Evolutionary conservation across 2,329 filamentous ascomycete genomes (phyloP).

Genomic region (Nemania serpens): DNA sequence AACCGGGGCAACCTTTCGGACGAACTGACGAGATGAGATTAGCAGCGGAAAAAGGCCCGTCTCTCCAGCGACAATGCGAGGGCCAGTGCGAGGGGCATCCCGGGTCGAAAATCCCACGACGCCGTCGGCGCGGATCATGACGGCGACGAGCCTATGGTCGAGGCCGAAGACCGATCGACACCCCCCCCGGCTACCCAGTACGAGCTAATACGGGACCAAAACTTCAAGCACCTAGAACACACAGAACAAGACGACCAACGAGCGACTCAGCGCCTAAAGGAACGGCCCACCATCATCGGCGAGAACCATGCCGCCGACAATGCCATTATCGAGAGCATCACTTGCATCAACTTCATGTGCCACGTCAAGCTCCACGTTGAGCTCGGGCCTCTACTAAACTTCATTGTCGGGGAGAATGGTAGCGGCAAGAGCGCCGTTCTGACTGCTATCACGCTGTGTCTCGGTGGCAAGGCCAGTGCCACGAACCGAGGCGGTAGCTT

Average conservation of each 20-base stretch:
- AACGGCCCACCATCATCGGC: slow-evolving; percentile 53
- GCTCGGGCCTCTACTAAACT: slow-evolving; percentile 95
- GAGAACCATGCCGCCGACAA: slow-evolving; percentile 79
- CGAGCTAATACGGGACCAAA: slow-evolving; percentile 63
- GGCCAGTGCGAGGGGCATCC: slow-evolving; percentile 6
- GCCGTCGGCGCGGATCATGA: slow-evolving; percentile 39
- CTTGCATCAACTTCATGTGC: slow-evolving; percentile 95
- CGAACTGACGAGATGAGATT: slow-evolving; percentile 15
- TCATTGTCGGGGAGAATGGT: slow-evolving; percentile 96
- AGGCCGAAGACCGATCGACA: slow-evolving; percentile 33
- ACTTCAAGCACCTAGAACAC: slow-evolving; percentile 62
- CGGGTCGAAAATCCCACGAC: slow-evolving; percentile 22
- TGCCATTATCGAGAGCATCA: slow-evolving; percentile 86
- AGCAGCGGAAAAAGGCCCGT: slow-evolving; percentile 48
- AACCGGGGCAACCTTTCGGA: background rate
- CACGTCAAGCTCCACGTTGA: slow-evolving; percentile 80
- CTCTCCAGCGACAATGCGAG: slow-evolving; percentile 35
- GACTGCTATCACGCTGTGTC: slow-evolving; percentile 88
- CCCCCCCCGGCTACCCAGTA: slow-evolving; percentile 62
- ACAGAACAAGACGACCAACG: slow-evolving; percentile 63
- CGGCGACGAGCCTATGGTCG: slow-evolving; percentile 33
- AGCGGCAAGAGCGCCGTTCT: slow-evolving; percentile 97
- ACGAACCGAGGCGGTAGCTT: slow-evolving; percentile 91
- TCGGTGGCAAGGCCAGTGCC: slow-evolving; percentile 91
- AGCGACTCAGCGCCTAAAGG: slow-evolving; percentile 67